Base-by-base conservation (phyloP, 305 asterid species). In the Fraxinus floribunda region DNA sequence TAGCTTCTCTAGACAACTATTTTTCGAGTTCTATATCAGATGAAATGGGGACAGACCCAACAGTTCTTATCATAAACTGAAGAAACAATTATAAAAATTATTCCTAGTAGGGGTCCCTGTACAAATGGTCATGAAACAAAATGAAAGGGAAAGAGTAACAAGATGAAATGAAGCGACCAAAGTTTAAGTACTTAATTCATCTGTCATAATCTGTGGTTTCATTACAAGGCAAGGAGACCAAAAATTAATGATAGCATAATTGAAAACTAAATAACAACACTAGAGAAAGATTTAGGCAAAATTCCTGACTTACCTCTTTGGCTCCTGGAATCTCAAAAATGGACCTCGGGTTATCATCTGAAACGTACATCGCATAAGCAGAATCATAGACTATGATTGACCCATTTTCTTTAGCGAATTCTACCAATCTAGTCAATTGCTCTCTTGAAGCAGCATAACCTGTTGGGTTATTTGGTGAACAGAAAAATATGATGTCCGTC, bases 261-360 rank as follows among this genome's bases (percentile, higher is more conserved):
- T 49, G 13, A 52, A 73, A 46, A 22, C 49, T 24, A n/a, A 35
- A 71, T 8, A 46, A 39, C 30, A 73, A 4, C 7, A 29, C 32
- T 38, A 68, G 32, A 39, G 62, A 46, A 39, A 72, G 74, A 44
- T 35, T 8, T 71, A 30, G 76, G 44, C 76, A n/a, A 11, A 60
- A 41, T 71, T 72, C 76, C n/a, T 5, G 36, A 83, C 88, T 62
- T 78, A 92, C 98, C 97, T 93, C 98, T 90, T 91, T 92, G 82
- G 98, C 99, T 83, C 98, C 98, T 68, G 98, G 99, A 86, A 96
- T 96, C 87, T 94, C 99, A 81, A 91, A 96, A 83, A 96, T 94
- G 85, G 99, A 94, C 86, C 88, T 86, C 1, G 99, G 99, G 82
- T 93, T 91, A 82, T 94, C 94, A 78, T 94, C 99, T 6, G 98